These are phyloP conservation scores for Perkinsus chesapeaki DNA, from an alignment of 169 alveolate genomes.

Conservation along the genomic window DNA sequence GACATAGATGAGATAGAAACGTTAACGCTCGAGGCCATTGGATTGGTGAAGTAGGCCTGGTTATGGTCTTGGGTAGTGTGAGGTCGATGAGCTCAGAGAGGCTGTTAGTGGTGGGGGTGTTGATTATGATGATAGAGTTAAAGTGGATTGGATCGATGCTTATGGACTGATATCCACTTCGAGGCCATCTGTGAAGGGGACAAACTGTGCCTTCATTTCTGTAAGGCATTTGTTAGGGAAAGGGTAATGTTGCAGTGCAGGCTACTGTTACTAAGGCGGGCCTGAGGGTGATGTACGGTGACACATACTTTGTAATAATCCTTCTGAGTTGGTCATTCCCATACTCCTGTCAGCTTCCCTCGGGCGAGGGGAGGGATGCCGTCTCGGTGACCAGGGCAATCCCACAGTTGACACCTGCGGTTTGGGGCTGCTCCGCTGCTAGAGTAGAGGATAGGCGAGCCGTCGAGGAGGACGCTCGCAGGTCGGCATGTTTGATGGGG, in stretches of 20 bases:
- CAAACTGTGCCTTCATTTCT: neutral
- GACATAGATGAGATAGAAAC: neutral
- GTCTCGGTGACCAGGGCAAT: neutral
- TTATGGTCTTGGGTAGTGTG: neutral
- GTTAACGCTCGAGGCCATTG: neutral
- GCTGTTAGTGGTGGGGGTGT: neutral
- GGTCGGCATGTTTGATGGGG: neutral
- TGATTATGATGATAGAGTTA: neutral
- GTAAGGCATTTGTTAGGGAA: neutral
- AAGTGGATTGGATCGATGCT: neutral
- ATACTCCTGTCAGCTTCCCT: neutral
- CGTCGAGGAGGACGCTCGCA: neutral
- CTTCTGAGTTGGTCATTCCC: neutral
- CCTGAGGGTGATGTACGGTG: neutral
- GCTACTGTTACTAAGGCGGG: neutral
- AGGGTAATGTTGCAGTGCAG: neutral
- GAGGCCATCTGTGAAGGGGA: neutral
- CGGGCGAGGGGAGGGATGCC: neutral
- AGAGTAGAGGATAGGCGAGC: neutral
- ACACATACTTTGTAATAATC: neutral
- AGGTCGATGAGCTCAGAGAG: neutral
- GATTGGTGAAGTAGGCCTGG: neutral
- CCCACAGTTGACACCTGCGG: neutral
- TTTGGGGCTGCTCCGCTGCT: neutral
- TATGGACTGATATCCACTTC: neutral